A percentile compares a stretch with the other conserved stretches of the same genome.
Evolutionary conservation across 2,329 filamentous ascomycete species (phyloP).

Genomic region (Pyrenochaeta sp.): DNA sequence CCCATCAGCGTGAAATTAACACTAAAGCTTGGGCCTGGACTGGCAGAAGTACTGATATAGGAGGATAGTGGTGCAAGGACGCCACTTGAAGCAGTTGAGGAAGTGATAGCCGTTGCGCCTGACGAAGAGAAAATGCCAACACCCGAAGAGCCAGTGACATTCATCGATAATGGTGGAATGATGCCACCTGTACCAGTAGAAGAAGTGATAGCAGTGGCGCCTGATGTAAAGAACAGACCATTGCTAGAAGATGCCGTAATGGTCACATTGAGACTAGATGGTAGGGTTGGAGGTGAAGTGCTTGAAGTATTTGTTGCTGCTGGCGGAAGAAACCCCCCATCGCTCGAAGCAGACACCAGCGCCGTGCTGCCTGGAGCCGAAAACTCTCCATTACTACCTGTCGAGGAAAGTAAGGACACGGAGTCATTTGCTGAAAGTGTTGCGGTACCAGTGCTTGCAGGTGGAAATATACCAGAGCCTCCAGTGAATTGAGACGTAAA

Average conservation of each 20-base stretch:
- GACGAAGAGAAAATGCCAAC: conserved; percentile 4
- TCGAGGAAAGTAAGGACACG: neutral
- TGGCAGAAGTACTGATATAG: neutral
- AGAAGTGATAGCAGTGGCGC: conserved; percentile 6
- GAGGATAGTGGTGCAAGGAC: neutral
- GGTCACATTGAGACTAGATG: conserved; percentile 1
- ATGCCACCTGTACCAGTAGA: conserved; percentile 10
- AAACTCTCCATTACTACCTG: conserved; percentile 14
- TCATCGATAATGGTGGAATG: neutral
- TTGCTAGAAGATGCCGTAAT: neutral
- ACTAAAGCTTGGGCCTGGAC: neutral
- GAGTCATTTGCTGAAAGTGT: neutral
- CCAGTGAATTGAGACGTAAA: conserved; percentile 14
- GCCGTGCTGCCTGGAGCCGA: conserved; percentile 18
- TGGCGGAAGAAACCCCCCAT: conserved; percentile 13
- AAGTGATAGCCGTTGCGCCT: conserved; percentile 6
- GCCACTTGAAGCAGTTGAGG: conserved; percentile 10
- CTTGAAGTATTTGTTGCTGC: conserved; percentile 6
- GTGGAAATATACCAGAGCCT: conserved; percentile 11
- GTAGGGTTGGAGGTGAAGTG: conserved; percentile 1
- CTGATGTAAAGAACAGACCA: neutral
- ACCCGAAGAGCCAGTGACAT: conserved; percentile 6
- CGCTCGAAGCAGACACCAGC: conserved; percentile 8
- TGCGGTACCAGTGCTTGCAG: neutral
- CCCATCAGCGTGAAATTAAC: conserved; percentile 4